phyloP scores from a whole-genome alignment of 2,329 filamentous ascomycete species.

The Cadophora luteo-olivacea region DNA sequence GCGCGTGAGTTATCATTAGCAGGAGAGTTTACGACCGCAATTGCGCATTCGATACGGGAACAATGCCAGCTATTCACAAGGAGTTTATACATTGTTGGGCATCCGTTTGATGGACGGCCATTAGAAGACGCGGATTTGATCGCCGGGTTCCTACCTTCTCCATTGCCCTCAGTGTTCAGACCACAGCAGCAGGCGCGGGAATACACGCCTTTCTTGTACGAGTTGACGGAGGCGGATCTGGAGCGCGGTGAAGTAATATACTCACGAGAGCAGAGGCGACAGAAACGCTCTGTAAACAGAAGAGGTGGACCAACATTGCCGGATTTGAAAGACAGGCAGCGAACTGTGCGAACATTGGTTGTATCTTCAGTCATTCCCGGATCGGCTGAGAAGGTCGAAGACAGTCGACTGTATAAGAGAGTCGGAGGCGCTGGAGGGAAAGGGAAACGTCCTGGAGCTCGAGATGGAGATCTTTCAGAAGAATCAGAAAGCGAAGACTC shows the following conservation, averaged over 20 bases:
- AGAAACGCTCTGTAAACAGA: constrained; percentile 94
- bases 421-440: constrained; percentile 64
- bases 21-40: constrained; percentile 95
- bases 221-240: constrained; percentile 87
- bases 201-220: constrained; percentile 91
- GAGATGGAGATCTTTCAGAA: constrained; percentile 73
- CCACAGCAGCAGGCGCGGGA: constrained; percentile 94
- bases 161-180: constrained; percentile 82
- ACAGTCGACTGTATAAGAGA: constrained; percentile 86
- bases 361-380: constrained; percentile 93
- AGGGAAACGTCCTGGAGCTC: constrained; percentile 56
- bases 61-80: constrained; percentile 94
- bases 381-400: constrained; percentile 78
- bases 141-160: constrained; percentile 83
- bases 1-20: constrained; percentile 87
- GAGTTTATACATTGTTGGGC: constrained; percentile 89
- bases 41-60: constrained; percentile 96
- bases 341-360: constrained; percentile 89
- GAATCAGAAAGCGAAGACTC: constrained; percentile 94
- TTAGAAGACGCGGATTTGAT: constrained; percentile 92
- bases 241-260: constrained; percentile 92
- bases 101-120: constrained; percentile 92
- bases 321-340: constrained; percentile 93
- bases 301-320: constrained; percentile 90
- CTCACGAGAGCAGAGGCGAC: constrained; percentile 88